phyloP scores from a whole-genome alignment of 768 basidiomycete genomes.

The Podaxis mareebaensis region DNA sequence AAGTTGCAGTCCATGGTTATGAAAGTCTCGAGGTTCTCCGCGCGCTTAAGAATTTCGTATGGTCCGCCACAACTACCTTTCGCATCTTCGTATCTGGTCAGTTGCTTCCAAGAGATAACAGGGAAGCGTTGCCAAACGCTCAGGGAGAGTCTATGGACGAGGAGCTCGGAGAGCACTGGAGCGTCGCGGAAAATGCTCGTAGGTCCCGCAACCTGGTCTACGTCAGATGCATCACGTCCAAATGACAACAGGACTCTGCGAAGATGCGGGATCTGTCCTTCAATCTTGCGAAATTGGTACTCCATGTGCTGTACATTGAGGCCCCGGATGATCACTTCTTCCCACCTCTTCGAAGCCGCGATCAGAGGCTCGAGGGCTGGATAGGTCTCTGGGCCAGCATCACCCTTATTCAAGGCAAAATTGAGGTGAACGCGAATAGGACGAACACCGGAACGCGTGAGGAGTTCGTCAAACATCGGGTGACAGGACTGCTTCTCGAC shows the following conservation, averaged over 20 bases:
- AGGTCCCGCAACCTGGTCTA: not conserved
- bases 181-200: not conserved
- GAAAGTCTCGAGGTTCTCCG: not conserved
- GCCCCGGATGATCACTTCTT: not conserved
- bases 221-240: not conserved
- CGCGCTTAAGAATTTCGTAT: not conserved
- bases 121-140: not conserved
- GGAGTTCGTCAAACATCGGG: not conserved
- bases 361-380: not conserved
- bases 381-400: not conserved
- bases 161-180: not conserved
- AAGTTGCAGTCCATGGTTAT: not conserved
- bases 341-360: not conserved
- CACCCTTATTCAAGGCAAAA: not conserved
- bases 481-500: not conserved
- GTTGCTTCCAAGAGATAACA: not conserved
- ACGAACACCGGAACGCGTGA: not conserved
- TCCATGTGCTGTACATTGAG: not conserved
- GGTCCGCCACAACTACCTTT: not conserved
- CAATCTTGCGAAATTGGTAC: not conserved
- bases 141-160: not conserved
- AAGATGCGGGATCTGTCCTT: not conserved
- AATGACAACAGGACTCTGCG: not conserved
- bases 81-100: not conserved
- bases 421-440: not conserved